These are phyloP conservation scores for Xylariaceae sp. DNA, from an alignment of 2,329 filamentous ascomycete species.

Conservation along the genomic window DNA sequence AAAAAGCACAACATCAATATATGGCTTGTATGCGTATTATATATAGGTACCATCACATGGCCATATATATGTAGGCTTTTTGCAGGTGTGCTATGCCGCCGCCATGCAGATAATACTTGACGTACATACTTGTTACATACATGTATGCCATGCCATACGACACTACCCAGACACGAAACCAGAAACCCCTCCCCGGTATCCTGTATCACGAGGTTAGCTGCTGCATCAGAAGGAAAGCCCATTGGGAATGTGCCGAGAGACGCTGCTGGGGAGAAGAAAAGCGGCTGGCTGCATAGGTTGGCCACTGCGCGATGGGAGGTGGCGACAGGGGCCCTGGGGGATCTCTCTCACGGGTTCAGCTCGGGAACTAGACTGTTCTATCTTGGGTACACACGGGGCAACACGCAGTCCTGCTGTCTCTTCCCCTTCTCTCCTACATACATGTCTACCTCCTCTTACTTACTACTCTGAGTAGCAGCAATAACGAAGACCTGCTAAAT, in stretches of 20 bases:
- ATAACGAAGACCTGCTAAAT: neutral
- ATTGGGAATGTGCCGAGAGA: neutral
- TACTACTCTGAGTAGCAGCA: too few species aligned
- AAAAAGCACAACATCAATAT: neutral
- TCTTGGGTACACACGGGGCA: neutral
- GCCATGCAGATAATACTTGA: conserved; percentile 3
- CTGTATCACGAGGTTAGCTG: conserved; percentile 2
- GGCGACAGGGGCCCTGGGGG: conserved; percentile 6
- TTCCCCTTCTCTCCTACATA: too few species aligned
- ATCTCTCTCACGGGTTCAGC: conserved; percentile 3
- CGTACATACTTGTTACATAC: neutral
- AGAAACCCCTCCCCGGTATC: neutral
- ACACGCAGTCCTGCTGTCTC: neutral
- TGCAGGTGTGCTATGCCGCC: conserved; percentile 9
- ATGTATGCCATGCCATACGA: neutral
- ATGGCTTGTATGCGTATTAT: neutral
- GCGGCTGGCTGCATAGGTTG: conserved; percentile 12
- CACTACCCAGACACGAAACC: neutral
- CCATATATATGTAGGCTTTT: neutral
- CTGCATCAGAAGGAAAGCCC: neutral
- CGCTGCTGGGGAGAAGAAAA: neutral
- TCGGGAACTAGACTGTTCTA: conserved; percentile 7
- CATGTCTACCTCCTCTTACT: too few species aligned
- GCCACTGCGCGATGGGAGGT: conserved; percentile 11
- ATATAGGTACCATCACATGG: neutral